Conservation (phyloP, 495 filamentous ascomycete genomes). For the Aspergillus indologenus region DNA sequence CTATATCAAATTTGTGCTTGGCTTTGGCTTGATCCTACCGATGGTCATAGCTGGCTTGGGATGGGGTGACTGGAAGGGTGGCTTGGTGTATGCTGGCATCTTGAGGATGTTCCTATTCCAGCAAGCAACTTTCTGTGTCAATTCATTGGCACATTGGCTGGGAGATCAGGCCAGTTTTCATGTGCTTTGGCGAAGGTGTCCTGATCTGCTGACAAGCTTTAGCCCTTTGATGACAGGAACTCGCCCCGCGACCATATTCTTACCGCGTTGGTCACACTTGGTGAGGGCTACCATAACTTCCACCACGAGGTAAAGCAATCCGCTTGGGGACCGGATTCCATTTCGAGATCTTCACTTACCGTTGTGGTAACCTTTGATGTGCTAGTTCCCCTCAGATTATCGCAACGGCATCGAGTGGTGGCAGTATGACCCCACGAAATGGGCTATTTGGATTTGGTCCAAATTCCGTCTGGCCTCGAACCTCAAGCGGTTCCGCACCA, state of each 20-base stretch:
- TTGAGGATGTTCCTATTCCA: slow-evolving; percentile 97
- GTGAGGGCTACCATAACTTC: slow-evolving; percentile 99
- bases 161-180: slow-evolving; percentile 64
- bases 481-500: slow-evolving; percentile 94
- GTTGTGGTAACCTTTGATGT: background rate
- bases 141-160: slow-evolving; percentile 98
- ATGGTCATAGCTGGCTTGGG: slow-evolving; percentile 74
- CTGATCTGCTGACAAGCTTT: background rate
- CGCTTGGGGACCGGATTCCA: too few relatives aligned
- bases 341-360: too few relatives aligned
- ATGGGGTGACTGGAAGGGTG: slow-evolving; percentile 88
- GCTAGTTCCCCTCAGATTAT: slow-evolving; percentile 88
- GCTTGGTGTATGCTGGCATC: slow-evolving; percentile 92
- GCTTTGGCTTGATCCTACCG: slow-evolving; percentile 88
- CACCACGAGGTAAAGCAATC: slow-evolving; percentile 67
- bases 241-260: slow-evolving; percentile 94
- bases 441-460: slow-evolving; percentile 93
- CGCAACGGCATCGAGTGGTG: slow-evolving; percentile 97
- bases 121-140: slow-evolving; percentile 99
- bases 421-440: slow-evolving; percentile 99
- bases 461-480: slow-evolving; percentile 89
- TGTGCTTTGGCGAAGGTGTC: background rate
- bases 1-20: slow-evolving; percentile 83
- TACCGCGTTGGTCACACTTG: slow-evolving; percentile 91
- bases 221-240: slow-evolving; percentile 97